Conservation (phyloP, 805 yeast genomes). For the Starmerella kuoi region DNA sequence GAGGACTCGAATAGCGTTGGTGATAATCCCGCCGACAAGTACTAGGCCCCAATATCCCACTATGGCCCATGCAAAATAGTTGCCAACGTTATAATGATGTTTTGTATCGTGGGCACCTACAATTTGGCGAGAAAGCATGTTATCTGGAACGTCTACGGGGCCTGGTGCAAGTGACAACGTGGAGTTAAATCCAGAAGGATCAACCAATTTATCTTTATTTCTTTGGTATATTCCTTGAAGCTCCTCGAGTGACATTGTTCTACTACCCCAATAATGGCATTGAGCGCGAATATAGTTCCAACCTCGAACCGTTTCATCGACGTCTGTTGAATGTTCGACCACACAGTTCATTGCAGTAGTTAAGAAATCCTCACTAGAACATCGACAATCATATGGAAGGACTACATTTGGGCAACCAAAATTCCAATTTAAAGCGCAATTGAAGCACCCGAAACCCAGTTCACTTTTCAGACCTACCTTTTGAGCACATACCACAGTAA, state of each 20-base stretch:
- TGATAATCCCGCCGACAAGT: constrained; percentile 18
- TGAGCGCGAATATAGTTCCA: constrained; percentile 23
- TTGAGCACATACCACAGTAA: constrained; percentile 17
- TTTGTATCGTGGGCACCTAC: constrained; percentile 23
- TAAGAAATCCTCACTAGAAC: constrained; percentile 24
- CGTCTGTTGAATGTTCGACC: constrained; percentile 18
- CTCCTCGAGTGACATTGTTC: constrained; percentile 19
- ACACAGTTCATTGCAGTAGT: constrained; percentile 27
- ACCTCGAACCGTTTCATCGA: constrained; percentile 22
- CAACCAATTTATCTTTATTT: constrained; percentile 18
- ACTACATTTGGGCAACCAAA: constrained; percentile 24
- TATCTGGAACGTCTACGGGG: constrained; percentile 18
- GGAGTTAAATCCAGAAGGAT: constrained; percentile 7
- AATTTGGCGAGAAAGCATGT: constrained; percentile 15
- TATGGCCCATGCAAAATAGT: constrained; percentile 25
- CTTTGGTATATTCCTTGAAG: constrained; percentile 26
- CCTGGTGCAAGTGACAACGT: constrained; percentile 3
- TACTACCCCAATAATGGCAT: constrained; percentile 26
- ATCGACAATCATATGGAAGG: constrained; percentile 24
- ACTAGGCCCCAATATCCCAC: constrained; percentile 28
- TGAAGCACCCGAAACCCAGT: constrained; percentile 28
- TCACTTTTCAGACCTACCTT: constrained; percentile 27
- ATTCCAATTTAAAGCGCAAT: constrained; percentile 26
- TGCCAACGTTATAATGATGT: constrained; percentile 25
- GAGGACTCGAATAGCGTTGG: constrained; percentile 20